Percentiles rank a stretch among this genome's conserved stretches.
Evolutionary conservation across 805 yeast genomes (phyloP).

Genomic region (Yamadazyma insecticola): DNA sequence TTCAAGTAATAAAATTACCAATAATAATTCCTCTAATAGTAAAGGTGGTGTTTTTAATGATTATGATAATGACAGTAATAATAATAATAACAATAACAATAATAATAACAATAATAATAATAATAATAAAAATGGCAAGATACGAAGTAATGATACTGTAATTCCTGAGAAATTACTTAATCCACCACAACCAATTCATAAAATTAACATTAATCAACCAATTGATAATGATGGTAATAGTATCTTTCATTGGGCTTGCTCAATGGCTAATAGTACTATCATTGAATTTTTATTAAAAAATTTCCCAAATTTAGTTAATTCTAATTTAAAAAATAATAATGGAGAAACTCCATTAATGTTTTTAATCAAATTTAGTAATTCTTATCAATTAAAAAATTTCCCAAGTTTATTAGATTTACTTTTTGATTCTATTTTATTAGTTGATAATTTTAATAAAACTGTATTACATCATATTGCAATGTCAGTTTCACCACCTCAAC

Average conservation of each 20-base stretch:
- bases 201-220: slow-evolving; percentile 73
- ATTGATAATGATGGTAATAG: slow-evolving; percentile 93
- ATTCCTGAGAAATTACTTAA: slow-evolving; percentile 39
- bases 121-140: slow-evolving; percentile 10
- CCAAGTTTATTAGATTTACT: slow-evolving; percentile 30
- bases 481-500: slow-evolving; percentile 15
- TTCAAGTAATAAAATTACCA: no score
- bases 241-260: slow-evolving; percentile 93
- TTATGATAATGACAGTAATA: no score
- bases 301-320: slow-evolving; percentile 61
- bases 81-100: not conserved
- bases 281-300: slow-evolving; percentile 59
- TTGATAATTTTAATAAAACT: slow-evolving; percentile 36
- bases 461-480: slow-evolving; percentile 39
- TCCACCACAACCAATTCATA: slow-evolving; percentile 52
- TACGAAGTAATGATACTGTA: slow-evolving; percentile 5
- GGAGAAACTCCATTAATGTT: slow-evolving; percentile 82
- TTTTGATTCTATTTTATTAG: slow-evolving; percentile 31
- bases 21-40: not conserved
- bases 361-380: slow-evolving; percentile 35
- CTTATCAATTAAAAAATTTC: slow-evolving; percentile 34
- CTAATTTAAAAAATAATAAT: slow-evolving; percentile 67
- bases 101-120: not conserved
- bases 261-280: slow-evolving; percentile 72
- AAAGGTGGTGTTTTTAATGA: no score